A percentile compares a stretch with the other conserved stretches of the same genome.
Conservation (phyloP, 192 early-diverging fungal genomes). For the Gryganskiella cystojenkinii region DNA sequence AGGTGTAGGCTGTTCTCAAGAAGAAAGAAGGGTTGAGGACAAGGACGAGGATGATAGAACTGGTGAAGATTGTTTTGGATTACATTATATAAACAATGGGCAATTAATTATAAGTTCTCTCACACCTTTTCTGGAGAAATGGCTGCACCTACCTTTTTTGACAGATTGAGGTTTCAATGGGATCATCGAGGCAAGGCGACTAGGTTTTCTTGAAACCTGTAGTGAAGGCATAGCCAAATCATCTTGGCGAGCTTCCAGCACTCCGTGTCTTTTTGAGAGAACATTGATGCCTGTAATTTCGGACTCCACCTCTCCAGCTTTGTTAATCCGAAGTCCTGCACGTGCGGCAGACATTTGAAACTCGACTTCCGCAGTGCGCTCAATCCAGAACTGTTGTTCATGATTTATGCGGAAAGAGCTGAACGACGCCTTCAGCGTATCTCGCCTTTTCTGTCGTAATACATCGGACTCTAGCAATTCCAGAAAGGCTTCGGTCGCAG, state of each 20-base stretch:
- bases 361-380: conserved; percentile 16
- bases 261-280: conserved; percentile 20
- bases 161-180: conserved; percentile 36
- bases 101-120: conserved; percentile 22
- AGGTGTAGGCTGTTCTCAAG: conserved; percentile 18
- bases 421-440: conserved; percentile 22
- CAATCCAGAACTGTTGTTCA: conserved; percentile 22
- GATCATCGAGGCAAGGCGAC: conserved; percentile 27
- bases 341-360: conserved; percentile 22
- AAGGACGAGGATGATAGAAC: conserved; percentile 26
- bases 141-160: conserved; percentile 27
- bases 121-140: conserved; percentile 30
- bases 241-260: conserved; percentile 22
- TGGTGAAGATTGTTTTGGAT: conserved; percentile 25
- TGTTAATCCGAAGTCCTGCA: conserved; percentile 14
- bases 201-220: conserved; percentile 30
- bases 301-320: conserved; percentile 21
- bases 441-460: conserved; percentile 26
- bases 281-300: conserved; percentile 11
- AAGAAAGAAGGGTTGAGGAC: conserved; percentile 30
- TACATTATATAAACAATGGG: conserved; percentile 36
- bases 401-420: conserved; percentile 10
- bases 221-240: conserved; percentile 32
- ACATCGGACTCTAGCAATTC: conserved; percentile 28
- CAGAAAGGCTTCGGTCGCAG: conserved; percentile 17